phyloP scores from a whole-genome alignment of 257 asterid genomes.

The Verbena officinalis region DNA sequence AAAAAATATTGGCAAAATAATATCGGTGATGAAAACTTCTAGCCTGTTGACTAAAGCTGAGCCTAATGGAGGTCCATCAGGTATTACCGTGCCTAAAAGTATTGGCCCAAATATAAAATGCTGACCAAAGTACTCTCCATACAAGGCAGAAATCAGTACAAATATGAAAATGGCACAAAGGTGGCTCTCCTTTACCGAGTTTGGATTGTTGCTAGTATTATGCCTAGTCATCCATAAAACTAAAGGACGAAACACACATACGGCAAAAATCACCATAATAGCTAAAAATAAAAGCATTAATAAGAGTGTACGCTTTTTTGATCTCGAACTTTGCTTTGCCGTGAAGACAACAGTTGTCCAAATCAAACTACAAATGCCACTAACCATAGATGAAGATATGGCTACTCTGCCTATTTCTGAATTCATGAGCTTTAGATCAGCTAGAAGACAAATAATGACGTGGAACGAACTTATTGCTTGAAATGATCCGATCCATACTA shows the following conservation, averaged over 20 bases:
- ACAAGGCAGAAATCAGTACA: not conserved
- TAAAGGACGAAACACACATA: constrained; percentile 34
- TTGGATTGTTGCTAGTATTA: constrained; percentile 12
- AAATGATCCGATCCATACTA: constrained; percentile 41
- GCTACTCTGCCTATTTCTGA: constrained; percentile 46
- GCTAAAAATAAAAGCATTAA: constrained; percentile 11
- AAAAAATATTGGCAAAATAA: constrained; percentile 43
- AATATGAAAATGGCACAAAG: constrained; percentile 22
- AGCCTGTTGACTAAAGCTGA: constrained; percentile 43
- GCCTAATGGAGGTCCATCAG: constrained; percentile 59
- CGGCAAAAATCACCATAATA: constrained; percentile 24
- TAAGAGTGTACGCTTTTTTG: not conserved
- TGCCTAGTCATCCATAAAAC: constrained; percentile 32
- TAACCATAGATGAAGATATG: constrained; percentile 44
- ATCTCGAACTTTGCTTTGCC: constrained; percentile 24
- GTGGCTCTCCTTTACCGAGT: constrained; percentile 40
- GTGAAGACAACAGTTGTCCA: constrained; percentile 37
- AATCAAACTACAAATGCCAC: constrained; percentile 37
- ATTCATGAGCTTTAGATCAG: constrained; percentile 44
- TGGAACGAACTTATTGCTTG: constrained; percentile 43
- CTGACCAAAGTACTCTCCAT: constrained; percentile 16
- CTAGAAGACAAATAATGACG: constrained; percentile 39
- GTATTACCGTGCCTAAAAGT: constrained; percentile 41
- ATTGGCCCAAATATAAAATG: constrained; percentile 46
- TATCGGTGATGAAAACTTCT: constrained; percentile 32